These are phyloP conservation scores for Nothomitra cinnamomea DNA, from an alignment of 2,329 filamentous ascomycete species.

Conservation along the genomic window DNA sequence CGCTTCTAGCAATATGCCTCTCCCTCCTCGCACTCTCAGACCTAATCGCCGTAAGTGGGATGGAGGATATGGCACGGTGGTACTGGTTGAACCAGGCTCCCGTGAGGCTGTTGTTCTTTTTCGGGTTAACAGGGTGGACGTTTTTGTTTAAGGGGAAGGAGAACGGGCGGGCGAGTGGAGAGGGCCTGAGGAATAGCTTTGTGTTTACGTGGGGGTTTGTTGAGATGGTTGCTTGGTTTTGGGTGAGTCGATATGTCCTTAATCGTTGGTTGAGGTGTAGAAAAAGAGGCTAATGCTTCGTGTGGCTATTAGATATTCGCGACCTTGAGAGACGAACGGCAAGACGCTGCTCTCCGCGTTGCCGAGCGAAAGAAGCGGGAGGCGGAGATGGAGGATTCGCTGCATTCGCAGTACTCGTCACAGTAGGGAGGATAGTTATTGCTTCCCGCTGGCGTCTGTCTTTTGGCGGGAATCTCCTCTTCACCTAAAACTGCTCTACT, in stretches of 20 bases:
- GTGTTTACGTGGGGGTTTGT: constrained; percentile 75
- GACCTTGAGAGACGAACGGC: constrained; percentile 47
- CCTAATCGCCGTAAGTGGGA: constrained; percentile 46
- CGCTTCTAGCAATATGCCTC: constrained; percentile 51
- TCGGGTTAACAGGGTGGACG: constrained; percentile 43
- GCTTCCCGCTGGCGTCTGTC: too few relatives aligned
- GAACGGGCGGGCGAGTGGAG: constrained; percentile 29
- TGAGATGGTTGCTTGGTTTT: constrained; percentile 76
- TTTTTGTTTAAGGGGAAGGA: constrained; percentile 39
- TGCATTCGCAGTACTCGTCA: background rate
- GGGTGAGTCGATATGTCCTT: constrained; percentile 33
- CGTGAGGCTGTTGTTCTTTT: constrained; percentile 46
- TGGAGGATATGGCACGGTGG: constrained; percentile 45
- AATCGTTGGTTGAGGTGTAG: background rate
- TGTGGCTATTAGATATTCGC: constrained; percentile 34
- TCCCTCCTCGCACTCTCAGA: constrained; percentile 48
- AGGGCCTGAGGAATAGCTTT: constrained; percentile 64
- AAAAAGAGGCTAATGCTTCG: background rate
- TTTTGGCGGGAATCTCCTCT: too few relatives aligned
- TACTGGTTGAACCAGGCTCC: constrained; percentile 52
- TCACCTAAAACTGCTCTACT: too few relatives aligned
- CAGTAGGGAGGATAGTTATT: too few relatives aligned
- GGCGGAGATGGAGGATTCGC: constrained; percentile 13
- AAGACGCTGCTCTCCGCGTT: constrained; percentile 18
- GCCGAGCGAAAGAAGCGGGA: constrained; percentile 21